Evolutionary conservation across 208 protist species (phyloP).

Genomic region (Leishmania tarentolae): DNA sequence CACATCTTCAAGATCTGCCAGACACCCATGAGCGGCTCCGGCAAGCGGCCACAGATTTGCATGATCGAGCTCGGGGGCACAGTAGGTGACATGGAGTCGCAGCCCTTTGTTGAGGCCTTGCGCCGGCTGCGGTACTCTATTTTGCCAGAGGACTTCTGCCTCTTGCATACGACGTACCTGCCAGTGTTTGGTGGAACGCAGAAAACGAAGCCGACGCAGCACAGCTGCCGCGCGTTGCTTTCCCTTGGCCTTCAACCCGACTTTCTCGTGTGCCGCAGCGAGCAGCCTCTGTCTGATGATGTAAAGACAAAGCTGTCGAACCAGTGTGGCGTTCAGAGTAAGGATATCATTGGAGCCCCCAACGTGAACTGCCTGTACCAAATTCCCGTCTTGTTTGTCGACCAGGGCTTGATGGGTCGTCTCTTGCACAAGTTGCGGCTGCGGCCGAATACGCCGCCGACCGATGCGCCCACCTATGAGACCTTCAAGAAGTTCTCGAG

Average conservation of each 20-base stretch:
- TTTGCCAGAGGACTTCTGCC: constrained; percentile 82
- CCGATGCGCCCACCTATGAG: constrained; percentile 77
- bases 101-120: constrained; percentile 98
- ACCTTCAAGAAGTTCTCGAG: constrained; percentile 72
- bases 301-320: constrained; percentile 95
- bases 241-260: constrained; percentile 98
- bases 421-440: constrained; percentile 85
- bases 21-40: constrained; percentile 77
- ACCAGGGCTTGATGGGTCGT: constrained; percentile 85
- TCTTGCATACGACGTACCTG: constrained; percentile 90
- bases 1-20: constrained; percentile 90
- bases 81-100: constrained; percentile 99
- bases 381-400: constrained; percentile 93
- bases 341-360: constrained; percentile 95
- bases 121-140: constrained; percentile 87
- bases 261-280: constrained; percentile 97
- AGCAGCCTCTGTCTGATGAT: constrained; percentile 77
- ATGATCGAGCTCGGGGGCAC: constrained; percentile 98
- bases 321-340: constrained; percentile 96
- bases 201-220: constrained; percentile 99
- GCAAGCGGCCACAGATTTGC: constrained; percentile 93
- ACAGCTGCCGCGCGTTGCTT: constrained; percentile 95
- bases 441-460: constrained; percentile 28
- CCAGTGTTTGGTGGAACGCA: constrained; percentile 95
- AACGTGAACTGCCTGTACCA: constrained; percentile 97